Base-by-base conservation (phyloP, 495 filamentous ascomycete species). In the Ramalina peruviana region DNA sequence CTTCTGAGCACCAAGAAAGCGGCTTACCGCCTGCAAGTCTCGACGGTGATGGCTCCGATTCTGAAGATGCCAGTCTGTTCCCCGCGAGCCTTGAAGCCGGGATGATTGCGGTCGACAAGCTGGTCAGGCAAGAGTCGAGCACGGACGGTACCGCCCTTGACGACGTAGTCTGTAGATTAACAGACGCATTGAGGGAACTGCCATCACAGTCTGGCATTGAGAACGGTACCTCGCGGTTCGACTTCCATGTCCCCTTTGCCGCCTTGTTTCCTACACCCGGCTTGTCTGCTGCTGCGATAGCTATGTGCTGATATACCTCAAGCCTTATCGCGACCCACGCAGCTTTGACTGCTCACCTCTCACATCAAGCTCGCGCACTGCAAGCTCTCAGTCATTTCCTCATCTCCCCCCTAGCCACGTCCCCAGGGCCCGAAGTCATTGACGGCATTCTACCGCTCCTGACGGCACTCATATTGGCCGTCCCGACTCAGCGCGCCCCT, bases 251-350 rank as follows among this genome's bases (percentile, higher is more conserved):
- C 50, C 20, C 39, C 39, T 19, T 19, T 45, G 25, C 6, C 46
- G 13, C 46, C 55, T 33, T 10, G 5, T 33, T 33, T 13, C 12
- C 6, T 33, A 33, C 9, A 6, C 12, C 9, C 30, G 2, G 7
- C 30, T 33, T 33, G 30, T 33, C 12, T 49, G 13, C 40, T 43
- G 45, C 46, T 45, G 21, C 37, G 51, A 38, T 43, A 49, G 41
- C 61, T 65, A 38, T 65, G 54, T 49, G 16, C 19, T 51, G 41
- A 15, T 40, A 46, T 44, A 11, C 36, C 56, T 44, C 42, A 55
- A 93, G 88, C 60, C 72, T 95, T 50, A 87, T 88, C 58, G 93
- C 88, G 23, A 85, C 88, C 36, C 85, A 96, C 65, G 79, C 82
- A 38, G 86, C 88, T 16, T 73, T 96, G 33, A 80, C 85, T 46